Conservation (phyloP, 2,329 filamentous ascomycete species). For the Ascochyta pisi region DNA sequence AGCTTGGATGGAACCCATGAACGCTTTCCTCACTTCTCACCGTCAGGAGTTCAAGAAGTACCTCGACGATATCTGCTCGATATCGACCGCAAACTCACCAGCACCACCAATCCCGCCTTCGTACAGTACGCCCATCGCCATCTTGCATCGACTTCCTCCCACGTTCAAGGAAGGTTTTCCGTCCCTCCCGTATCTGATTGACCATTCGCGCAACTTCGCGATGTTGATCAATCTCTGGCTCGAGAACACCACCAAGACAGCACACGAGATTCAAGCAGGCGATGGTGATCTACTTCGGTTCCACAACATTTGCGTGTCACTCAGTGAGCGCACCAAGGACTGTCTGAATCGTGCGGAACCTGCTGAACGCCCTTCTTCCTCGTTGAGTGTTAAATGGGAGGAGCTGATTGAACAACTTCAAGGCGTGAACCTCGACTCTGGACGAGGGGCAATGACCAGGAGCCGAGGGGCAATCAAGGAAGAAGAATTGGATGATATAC, state of each 20-base stretch:
- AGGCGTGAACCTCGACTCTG: slow-evolving; percentile 40
- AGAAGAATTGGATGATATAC: slow-evolving; percentile 34
- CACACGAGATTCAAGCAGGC: slow-evolving; percentile 47
- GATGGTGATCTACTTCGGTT: slow-evolving; percentile 58
- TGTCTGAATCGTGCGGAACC: slow-evolving; percentile 60
- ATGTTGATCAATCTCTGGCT: slow-evolving; percentile 83
- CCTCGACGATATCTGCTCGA: slow-evolving; percentile 84
- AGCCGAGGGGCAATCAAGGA: slow-evolving; percentile 37
- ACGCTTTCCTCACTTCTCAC: slow-evolving; percentile 78
- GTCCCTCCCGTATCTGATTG: slow-evolving; percentile 89
- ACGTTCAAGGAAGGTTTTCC: slow-evolving; percentile 90
- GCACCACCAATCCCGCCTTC: slow-evolving; percentile 74
- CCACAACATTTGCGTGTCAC: slow-evolving; percentile 56
- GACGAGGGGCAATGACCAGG: slow-evolving; percentile 42
- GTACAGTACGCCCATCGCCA: slow-evolving; percentile 91
- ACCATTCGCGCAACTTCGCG: slow-evolving; percentile 84
- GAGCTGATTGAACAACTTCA: slow-evolving; percentile 59
- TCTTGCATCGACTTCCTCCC: slow-evolving; percentile 79
- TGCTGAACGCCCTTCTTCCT: slow-evolving; percentile 59
- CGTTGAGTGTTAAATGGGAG: slow-evolving; percentile 59
- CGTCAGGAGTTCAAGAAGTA: slow-evolving; percentile 84
- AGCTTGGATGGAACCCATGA: slow-evolving; percentile 99
- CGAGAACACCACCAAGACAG: slow-evolving; percentile 56
- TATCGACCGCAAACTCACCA: slow-evolving; percentile 70
- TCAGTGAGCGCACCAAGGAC: slow-evolving; percentile 57